A percentile compares a stretch with the other conserved stretches of the same genome.
phyloP scores from a whole-genome alignment of 345 rosid genomes.

The Dovyalis caffra region DNA sequence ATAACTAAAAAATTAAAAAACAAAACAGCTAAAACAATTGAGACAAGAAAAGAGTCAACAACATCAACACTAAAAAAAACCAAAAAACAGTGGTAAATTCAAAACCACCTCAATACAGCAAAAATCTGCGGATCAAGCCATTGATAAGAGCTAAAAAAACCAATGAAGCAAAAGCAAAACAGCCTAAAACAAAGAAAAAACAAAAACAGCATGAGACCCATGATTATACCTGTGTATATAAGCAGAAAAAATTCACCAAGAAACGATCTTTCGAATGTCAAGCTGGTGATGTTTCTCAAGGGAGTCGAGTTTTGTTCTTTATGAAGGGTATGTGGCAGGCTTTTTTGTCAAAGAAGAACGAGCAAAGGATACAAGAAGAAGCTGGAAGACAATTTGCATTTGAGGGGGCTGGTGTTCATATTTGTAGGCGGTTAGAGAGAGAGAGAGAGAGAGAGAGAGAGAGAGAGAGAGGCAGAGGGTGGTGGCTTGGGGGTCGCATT shows the following conservation, averaged over 20 bases:
- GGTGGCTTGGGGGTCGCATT: conserved; percentile 32
- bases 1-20: background rate
- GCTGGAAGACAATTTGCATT: conserved; percentile 15
- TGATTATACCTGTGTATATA: conserved; percentile 29
- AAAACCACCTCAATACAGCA: background rate
- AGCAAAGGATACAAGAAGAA: conserved; percentile 13
- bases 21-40: background rate
- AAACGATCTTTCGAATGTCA: background rate
- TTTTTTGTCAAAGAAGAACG: conserved; percentile 18
- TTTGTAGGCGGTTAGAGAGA: conserved; percentile 21
- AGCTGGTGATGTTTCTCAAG: background rate
- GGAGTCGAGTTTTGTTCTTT: background rate
- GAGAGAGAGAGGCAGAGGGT: conserved; percentile 11
- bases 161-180: conserved; percentile 2
- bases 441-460: conserved; percentile 16
- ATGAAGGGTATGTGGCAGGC: background rate
- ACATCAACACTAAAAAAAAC: background rate
- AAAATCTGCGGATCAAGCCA: conserved; percentile 16
- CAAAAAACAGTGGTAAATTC: background rate
- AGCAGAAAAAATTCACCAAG: conserved; percentile 11
- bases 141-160: background rate
- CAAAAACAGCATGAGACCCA: conserved; percentile 10
- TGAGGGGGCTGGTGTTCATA: conserved; percentile 12
- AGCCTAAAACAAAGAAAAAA: background rate
- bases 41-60: background rate